Conservation (phyloP, 371 early-diverging fungal species). For the Apophysomyces variabilis region DNA sequence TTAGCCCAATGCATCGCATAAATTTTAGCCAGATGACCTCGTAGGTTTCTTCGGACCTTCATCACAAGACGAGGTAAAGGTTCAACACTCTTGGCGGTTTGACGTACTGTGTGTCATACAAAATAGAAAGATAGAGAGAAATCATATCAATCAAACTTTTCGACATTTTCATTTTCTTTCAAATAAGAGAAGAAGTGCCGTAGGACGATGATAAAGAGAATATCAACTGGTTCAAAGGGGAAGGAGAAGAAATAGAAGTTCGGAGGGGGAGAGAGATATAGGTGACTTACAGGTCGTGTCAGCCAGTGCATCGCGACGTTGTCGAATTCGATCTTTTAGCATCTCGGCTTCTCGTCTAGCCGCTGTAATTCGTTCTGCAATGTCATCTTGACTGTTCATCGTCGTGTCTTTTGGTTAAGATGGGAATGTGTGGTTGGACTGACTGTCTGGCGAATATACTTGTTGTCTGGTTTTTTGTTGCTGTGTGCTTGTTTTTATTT, state of each 20-base stretch:
- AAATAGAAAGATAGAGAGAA: not conserved
- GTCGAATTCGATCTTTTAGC: conserved; percentile 94
- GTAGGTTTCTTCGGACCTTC: conserved; percentile 93
- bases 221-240: too few relatives aligned
- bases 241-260: too few relatives aligned
- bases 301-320: conserved; percentile 88
- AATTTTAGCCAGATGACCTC: conserved; percentile 97
- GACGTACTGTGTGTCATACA: conserved; percentile 20
- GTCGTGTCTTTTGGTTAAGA: not conserved
- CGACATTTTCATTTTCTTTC: too few relatives aligned
- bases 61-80: conserved; percentile 91
- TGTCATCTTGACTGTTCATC: conserved; percentile 57
- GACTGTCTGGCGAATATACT: too few relatives aligned
- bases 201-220: too few relatives aligned
- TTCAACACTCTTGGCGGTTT: conserved; percentile 68
- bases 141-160: too few relatives aligned
- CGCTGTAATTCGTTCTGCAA: conserved; percentile 87
- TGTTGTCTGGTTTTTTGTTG: too few relatives aligned
- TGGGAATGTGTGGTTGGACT: not conserved
- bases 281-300: conserved; percentile 89
- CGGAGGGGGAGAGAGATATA: too few relatives aligned
- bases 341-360: conserved; percentile 95
- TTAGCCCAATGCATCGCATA: conserved; percentile 99
- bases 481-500: not conserved
- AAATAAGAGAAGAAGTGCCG: too few relatives aligned